phyloP scores from a whole-genome alignment of 371 early-diverging fungal species.

The Mortierella sp. region DNA sequence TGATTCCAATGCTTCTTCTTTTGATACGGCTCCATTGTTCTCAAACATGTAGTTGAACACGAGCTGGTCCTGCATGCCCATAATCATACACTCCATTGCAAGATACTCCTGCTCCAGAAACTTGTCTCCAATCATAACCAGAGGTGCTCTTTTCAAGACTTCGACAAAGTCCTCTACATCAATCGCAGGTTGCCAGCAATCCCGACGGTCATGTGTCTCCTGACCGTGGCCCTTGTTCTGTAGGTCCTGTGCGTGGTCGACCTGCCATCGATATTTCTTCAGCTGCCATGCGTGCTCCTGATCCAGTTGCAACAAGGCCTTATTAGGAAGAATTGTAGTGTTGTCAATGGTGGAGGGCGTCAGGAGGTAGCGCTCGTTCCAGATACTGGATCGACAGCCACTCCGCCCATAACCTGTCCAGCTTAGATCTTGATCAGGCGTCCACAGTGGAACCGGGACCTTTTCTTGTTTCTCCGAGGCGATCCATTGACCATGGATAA shows the following conservation, averaged over 20 bases:
- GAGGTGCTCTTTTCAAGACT: constrained; percentile 37
- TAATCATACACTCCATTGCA: constrained; percentile 30
- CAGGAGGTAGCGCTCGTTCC: constrained; percentile 48
- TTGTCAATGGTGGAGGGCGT: constrained; percentile 10
- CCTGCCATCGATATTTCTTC: constrained; percentile 17
- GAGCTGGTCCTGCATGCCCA: constrained; percentile 32
- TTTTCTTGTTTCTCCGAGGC: not conserved
- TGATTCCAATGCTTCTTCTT: constrained; percentile 2
- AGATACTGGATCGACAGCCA: constrained; percentile 38
- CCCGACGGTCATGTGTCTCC: not conserved
- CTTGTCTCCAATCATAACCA: constrained; percentile 48
- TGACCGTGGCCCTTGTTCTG: not conserved
- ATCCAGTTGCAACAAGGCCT: constrained; percentile 8
- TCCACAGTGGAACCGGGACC: not conserved
- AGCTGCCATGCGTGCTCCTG: constrained; percentile 18
- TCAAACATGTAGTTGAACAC: constrained; percentile 5
- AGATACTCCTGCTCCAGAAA: constrained; percentile 45
- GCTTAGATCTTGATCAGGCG: constrained; percentile 9
- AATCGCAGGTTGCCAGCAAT: constrained; percentile 27
- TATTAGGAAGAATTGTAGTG: not conserved
- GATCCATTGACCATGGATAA: constrained; percentile 29
- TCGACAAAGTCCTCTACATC: constrained; percentile 38
- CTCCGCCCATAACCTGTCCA: constrained; percentile 44
- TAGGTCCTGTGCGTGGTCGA: not conserved
- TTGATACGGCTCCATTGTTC: not conserved